A percentile compares a stretch with the other conserved stretches of the same genome.
These are phyloP conservation scores for Sclerotinia minor DNA, from an alignment of 2,329 filamentous ascomycete genomes.

Conservation along the genomic window DNA sequence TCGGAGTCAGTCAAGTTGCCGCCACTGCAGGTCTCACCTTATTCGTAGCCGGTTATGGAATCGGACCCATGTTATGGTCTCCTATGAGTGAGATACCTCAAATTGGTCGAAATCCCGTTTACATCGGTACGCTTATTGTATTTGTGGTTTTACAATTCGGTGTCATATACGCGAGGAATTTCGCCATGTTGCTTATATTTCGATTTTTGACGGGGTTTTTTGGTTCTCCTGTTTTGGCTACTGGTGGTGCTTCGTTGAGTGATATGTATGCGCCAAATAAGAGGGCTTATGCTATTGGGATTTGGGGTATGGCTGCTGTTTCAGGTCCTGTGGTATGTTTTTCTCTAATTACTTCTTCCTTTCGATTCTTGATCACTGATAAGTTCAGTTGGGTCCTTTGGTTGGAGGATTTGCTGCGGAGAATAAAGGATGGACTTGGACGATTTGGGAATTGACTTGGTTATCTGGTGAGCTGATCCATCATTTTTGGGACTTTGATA, in stretches of 20 bases:
- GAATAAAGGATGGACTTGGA: conserved; percentile 61
- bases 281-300: conserved; percentile 58
- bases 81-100: conserved; percentile 66
- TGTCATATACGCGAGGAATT: conserved; percentile 50
- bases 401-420: conserved; percentile 60
- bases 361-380: background rate
- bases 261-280: conserved; percentile 53
- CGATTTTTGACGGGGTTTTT: conserved; percentile 66
- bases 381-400: conserved; percentile 53
- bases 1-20: conserved; percentile 52
- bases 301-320: conserved; percentile 54
- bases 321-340: conserved; percentile 47
- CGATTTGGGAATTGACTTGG: conserved; percentile 59
- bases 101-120: conserved; percentile 66
- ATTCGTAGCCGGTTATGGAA: conserved; percentile 62
- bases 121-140: conserved; percentile 65
- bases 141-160: conserved; percentile 59
- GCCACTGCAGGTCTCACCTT: conserved; percentile 59
- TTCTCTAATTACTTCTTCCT: background rate
- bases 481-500: background rate
- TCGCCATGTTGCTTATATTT: conserved; percentile 55
- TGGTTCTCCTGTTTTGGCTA: conserved; percentile 61
- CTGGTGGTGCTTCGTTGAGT: conserved; percentile 51
- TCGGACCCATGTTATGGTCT: conserved; percentile 64
- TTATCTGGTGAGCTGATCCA: conserved; percentile 45